Base-by-base conservation (phyloP, 139 green algal species). In the Parachlorella kessleri region DNA sequence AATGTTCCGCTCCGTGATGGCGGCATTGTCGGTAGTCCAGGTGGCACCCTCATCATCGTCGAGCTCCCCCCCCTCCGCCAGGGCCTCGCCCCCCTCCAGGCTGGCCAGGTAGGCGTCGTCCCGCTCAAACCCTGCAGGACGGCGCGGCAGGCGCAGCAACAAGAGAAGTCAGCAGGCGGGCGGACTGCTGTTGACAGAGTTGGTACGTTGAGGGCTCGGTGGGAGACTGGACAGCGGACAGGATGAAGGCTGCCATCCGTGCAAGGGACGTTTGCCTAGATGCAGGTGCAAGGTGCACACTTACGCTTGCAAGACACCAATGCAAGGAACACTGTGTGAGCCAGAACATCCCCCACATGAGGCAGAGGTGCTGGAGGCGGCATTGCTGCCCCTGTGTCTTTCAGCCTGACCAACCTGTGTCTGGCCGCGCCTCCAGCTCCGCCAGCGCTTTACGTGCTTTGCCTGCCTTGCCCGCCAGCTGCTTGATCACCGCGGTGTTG, bases 401-500 rank as follows among this genome's bases (percentile, higher is more conserved):
- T n/a, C n/a, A n/a, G n/a, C n/a, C n/a, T n/a, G n/a, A n/a, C 63
- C 18, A 9, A 6, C 63, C 63, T 18, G 63, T 18, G n/a, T 33
- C 63, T 32, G 63, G 63, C 26, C 28, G 24, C 18, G 33, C 35
- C 18, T 68, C 59, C 54, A 87, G 55, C 70, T 91, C 85, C 6
- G 81, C 76, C 28, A 97, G 81, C 32, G 89, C 88, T 72, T 90
- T 91, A 24, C 81, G 79, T 23, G 95, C 95, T 14, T 87, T 87
- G 10, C 91, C 94, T 3, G 92, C 84, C 80, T 96, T 97, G 40
- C 95, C 95, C 2, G 91, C 92, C 48, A 98, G 80, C 14, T 35
- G 54, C 32, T 91, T 84, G 72, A 97, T 80, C 21, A 94, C 92
- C 6, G 85, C 75, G 30, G 80, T 89, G 66, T 54, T 81, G n/a